A percentile compares a stretch with the other conserved stretches of the same genome.
phyloP scores from a whole-genome alignment of 2,329 filamentous ascomycete species.

The Aspergillus sp. region DNA sequence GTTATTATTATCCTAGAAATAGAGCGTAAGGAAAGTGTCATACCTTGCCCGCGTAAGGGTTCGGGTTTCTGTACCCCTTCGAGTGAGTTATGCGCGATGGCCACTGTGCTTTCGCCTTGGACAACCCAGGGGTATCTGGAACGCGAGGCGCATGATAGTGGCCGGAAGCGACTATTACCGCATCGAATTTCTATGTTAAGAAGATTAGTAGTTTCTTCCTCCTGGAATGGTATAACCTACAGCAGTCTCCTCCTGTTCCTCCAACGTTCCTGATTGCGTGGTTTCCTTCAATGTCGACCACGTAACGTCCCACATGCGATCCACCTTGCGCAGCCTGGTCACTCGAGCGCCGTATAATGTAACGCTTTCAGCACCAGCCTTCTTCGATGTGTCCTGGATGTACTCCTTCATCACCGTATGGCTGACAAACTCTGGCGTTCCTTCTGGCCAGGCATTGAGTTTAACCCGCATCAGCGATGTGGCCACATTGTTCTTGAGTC shows the following conservation, averaged over 20 bases:
- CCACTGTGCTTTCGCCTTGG: slow-evolving; percentile 49
- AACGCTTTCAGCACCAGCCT: slow-evolving; percentile 52
- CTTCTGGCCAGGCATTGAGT: slow-evolving; percentile 58
- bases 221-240: not conserved
- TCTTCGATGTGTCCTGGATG: slow-evolving; percentile 59
- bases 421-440: slow-evolving; percentile 61
- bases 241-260: slow-evolving; percentile 11
- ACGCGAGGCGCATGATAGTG: slow-evolving; percentile 57
- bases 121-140: slow-evolving; percentile 52
- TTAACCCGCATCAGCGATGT: slow-evolving; percentile 54
- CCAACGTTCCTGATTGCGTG: slow-evolving; percentile 1
- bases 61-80: slow-evolving; percentile 53
- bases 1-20: not conserved
- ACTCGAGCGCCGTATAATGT: slow-evolving; percentile 64
- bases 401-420: slow-evolving; percentile 62
- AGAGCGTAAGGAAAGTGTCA: slow-evolving; percentile 15
- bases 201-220: not conserved
- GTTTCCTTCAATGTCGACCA: slow-evolving; percentile 47
- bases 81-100: slow-evolving; percentile 53
- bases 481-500: slow-evolving; percentile 57
- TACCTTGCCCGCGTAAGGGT: slow-evolving; percentile 57
- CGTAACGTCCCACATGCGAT: slow-evolving; percentile 54
- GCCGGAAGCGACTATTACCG: slow-evolving; percentile 56
- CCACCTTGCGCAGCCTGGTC: slow-evolving; percentile 52
- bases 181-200: slow-evolving; percentile 45